Conservation (phyloP, 352 stramenopile genomes). For the Globisporangium paroecandrum region DNA sequence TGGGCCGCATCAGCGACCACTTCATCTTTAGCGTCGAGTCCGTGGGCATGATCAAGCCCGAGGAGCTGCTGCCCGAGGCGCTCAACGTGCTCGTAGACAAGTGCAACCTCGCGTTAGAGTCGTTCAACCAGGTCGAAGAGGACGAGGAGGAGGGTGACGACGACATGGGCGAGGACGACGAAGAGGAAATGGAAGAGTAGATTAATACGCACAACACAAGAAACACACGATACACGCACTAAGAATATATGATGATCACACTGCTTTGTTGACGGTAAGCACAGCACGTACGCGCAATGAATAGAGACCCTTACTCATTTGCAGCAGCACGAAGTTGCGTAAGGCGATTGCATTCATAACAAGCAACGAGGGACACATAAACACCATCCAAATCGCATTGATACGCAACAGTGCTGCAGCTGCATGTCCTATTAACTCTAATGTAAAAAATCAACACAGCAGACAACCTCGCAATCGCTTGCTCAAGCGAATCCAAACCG, state of each 20-base stretch:
- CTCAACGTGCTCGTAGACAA: constrained; percentile 80
- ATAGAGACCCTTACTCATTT: background rate
- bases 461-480: too few species aligned
- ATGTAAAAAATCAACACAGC: background rate
- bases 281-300: background rate
- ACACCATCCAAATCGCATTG: background rate
- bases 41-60: constrained; percentile 83
- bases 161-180: constrained; percentile 38
- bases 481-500: too few species aligned
- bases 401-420: background rate
- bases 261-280: background rate
- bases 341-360: too few species aligned
- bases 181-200: constrained; percentile 44
- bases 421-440: background rate
- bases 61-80: constrained; percentile 76
- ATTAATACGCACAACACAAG: constrained; percentile 9
- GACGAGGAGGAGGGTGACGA: constrained; percentile 52
- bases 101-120: constrained; percentile 81
- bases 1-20: constrained; percentile 92
- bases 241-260: constrained; percentile 14
- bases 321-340: too few species aligned
- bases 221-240: constrained; percentile 10
- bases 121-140: constrained; percentile 55
- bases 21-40: constrained; percentile 94
- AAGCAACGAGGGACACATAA: background rate